A percentile compares a stretch with the other conserved stretches of the same genome.
Conservation (phyloP, 352 stramenopile genomes). For the Phytopythium boreale region DNA sequence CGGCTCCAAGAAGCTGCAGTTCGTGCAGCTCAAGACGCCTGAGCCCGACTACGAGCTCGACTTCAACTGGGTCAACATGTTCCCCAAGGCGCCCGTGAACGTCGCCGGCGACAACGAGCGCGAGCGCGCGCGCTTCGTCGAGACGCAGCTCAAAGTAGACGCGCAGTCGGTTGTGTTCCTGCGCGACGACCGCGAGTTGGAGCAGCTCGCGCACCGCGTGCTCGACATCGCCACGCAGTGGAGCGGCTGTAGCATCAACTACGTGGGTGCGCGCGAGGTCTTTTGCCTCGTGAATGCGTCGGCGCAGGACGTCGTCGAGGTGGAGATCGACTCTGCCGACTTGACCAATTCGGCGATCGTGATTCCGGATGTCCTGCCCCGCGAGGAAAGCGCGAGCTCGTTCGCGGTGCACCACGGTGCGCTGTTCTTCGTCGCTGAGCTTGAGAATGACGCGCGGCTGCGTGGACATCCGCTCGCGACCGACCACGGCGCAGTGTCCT, state of each 20-base stretch:
- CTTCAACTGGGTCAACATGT: conserved; percentile 79
- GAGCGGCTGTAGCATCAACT: conserved; percentile 68
- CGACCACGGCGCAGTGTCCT: conserved; percentile 51
- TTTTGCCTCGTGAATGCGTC: conserved; percentile 64
- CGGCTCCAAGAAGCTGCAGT: conserved; percentile 22
- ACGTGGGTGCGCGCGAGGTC: conserved; percentile 51
- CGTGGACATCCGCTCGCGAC: conserved; percentile 62
- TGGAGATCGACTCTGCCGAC: conserved; percentile 26
- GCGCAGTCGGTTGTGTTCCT: conserved; percentile 55
- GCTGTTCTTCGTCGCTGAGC: conserved; percentile 65
- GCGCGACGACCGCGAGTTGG: conserved; percentile 46
- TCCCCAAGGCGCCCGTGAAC: conserved; percentile 67
- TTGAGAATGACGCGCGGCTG: conserved; percentile 60
- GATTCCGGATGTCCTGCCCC: conserved; percentile 52
- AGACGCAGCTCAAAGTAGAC: conserved; percentile 56
- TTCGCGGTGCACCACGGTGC: conserved; percentile 66
- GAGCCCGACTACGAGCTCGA: conserved; percentile 65
- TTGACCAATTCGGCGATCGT: conserved; percentile 34
- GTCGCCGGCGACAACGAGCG: conserved; percentile 4
- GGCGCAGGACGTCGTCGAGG: conserved; percentile 22
- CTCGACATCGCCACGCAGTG: conserved; percentile 59
- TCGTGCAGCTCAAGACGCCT: conserved; percentile 57
- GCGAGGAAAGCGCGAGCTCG: conserved; percentile 62
- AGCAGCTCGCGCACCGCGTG: conserved; percentile 44
- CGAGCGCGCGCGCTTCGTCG: conserved; percentile 49